Evolutionary conservation across 371 early-diverging fungal genomes (phyloP).

Genomic region (Mortierella polycephala): DNA sequence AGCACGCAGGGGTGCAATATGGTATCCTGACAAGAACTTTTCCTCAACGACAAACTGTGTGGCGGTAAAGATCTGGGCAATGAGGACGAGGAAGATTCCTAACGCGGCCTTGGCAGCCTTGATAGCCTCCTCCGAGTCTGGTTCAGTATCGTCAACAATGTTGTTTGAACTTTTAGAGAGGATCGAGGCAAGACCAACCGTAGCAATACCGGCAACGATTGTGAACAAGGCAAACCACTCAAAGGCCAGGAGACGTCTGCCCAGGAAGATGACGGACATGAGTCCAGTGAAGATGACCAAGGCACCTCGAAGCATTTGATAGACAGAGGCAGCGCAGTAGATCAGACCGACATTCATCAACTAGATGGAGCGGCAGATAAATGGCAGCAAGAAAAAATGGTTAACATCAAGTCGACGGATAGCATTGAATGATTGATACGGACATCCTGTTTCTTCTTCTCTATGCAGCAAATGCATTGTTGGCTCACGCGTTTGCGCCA

Average conservation of each 20-base stretch:
- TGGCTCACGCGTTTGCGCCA: too few relatives aligned
- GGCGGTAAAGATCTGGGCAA: constrained; percentile 94
- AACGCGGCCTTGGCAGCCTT: constrained; percentile 58
- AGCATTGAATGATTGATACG: too few relatives aligned
- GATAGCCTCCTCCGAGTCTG: constrained; percentile 28
- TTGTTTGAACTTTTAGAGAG: constrained; percentile 49
- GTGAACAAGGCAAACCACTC: constrained; percentile 85
- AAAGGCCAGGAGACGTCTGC: constrained; percentile 76
- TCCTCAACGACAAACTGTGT: constrained; percentile 96
- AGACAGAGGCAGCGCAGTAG: constrained; percentile 91
- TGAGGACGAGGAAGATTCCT: constrained; percentile 85
- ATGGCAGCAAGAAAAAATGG: background rate
- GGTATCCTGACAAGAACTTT: constrained; percentile 83
- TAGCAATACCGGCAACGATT: constrained; percentile 85
- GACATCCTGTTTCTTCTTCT: too few relatives aligned
- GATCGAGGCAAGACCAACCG: constrained; percentile 86
- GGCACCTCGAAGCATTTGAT: constrained; percentile 97
- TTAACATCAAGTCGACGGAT: background rate
- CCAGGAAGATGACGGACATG: constrained; percentile 86
- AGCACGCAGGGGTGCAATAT: constrained; percentile 85
- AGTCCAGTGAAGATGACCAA: constrained; percentile 94
- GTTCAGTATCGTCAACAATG: constrained; percentile 8
- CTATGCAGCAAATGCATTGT: too few relatives aligned
- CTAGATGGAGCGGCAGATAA: constrained; percentile 24
- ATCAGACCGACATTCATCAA: constrained; percentile 96